Evolutionary conservation across 169 alveolate species (phyloP).

Genomic region (Plasmodium knowlesi): DNA sequence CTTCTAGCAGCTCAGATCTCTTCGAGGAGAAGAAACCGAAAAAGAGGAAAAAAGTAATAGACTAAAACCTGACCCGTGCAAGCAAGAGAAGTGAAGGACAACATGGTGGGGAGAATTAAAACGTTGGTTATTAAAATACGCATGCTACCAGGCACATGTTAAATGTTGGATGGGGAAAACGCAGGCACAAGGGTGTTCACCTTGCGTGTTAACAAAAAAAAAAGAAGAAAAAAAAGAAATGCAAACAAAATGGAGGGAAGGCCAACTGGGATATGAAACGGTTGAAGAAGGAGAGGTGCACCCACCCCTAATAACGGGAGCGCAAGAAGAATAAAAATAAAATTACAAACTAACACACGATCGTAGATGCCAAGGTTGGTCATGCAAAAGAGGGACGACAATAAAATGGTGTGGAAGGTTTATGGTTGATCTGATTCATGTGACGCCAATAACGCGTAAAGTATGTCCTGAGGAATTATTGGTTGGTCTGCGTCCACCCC

Average conservation of each 20-base stretch:
- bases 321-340: not conserved
- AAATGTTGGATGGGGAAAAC: not conserved
- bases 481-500: not conserved
- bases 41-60: slow-evolving; percentile 31
- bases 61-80: not conserved
- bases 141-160: not conserved
- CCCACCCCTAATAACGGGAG: not conserved
- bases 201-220: not conserved
- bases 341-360: not conserved
- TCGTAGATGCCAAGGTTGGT: not conserved
- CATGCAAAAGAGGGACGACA: not conserved
- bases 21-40: slow-evolving; percentile 63
- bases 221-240: not conserved
- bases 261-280: not conserved
- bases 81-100: not conserved
- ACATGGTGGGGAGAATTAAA: not conserved
- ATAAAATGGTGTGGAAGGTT: not conserved
- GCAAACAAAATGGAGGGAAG: not conserved
- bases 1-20: slow-evolving; percentile 45
- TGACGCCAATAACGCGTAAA: not conserved
- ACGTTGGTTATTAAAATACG: not conserved
- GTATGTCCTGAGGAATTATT: not conserved
- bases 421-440: not conserved
- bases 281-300: not conserved
- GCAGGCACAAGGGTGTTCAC: not conserved